Conservation (phyloP, 1,284 basidiomycete species). For the Ustilago xerochloae region DNA sequence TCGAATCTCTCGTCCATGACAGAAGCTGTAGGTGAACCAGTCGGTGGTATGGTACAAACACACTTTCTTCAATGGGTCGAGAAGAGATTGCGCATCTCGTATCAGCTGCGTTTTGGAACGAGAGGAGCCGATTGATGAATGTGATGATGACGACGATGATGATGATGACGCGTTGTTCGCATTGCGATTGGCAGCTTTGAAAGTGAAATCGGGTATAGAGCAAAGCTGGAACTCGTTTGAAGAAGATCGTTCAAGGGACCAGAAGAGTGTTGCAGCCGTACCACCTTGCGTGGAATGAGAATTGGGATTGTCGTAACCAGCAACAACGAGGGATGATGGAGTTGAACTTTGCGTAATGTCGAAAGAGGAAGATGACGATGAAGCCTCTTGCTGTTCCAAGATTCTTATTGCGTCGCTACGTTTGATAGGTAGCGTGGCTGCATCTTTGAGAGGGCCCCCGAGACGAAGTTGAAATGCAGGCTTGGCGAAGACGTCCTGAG, state of each 20-base stretch:
- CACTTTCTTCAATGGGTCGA: conserved; percentile 52
- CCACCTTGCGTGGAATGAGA: background rate
- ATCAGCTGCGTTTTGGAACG: conserved; percentile 27
- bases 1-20: conserved; percentile 52
- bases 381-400: conserved; percentile 34
- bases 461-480: conserved; percentile 36
- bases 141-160: no score
- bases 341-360: background rate
- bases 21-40: conserved; percentile 65
- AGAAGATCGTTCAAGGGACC: conserved; percentile 31
- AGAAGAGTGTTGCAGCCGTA: background rate
- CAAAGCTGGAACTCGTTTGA: conserved; percentile 36
- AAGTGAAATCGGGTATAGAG: conserved; percentile 42
- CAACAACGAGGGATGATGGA: conserved; percentile 14
- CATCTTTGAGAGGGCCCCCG: background rate
- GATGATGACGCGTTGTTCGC: no score
- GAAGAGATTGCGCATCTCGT: conserved; percentile 27
- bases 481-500: conserved; percentile 46
- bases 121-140: background rate
- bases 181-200: background rate
- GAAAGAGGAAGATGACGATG: background rate
- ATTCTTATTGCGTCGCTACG: conserved; percentile 24
- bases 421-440: conserved; percentile 26
- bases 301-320: background rate
- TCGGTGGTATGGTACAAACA: conserved; percentile 60